These are phyloP conservation scores for Hypoxylon trugodes DNA, from an alignment of 495 filamentous ascomycete species.

Conservation along the genomic window DNA sequence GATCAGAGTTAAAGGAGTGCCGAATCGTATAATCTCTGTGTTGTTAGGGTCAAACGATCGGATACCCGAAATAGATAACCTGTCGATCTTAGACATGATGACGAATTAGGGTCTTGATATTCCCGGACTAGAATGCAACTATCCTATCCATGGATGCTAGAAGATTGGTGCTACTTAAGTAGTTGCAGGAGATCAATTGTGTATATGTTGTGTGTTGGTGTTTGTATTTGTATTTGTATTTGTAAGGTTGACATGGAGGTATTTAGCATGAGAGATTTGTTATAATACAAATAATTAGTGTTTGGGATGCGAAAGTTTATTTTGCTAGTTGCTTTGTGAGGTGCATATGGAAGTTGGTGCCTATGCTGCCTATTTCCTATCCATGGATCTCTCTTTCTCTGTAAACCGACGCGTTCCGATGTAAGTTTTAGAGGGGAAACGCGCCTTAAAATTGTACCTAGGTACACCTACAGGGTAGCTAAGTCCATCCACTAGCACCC, in stretches of 20 bases:
- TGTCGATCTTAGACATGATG: conserved; percentile 81
- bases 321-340: too few species aligned
- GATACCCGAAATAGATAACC: conserved; percentile 84
- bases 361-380: too few species aligned
- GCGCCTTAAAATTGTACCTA: conserved; percentile 15
- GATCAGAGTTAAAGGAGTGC: conserved; percentile 90
- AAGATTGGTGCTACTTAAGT: background rate
- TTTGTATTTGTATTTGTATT: too few species aligned
- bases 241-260: too few species aligned
- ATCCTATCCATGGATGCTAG: conserved; percentile 22
- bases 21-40: conserved; percentile 85
- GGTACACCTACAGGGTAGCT: too few species aligned
- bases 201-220: too few species aligned
- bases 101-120: conserved; percentile 23
- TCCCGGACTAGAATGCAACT: conserved; percentile 2
- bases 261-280: too few species aligned
- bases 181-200: conserved; percentile 21
- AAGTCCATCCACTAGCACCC: conserved; percentile 6
- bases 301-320: too few species aligned
- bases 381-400: too few species aligned
- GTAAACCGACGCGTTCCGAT: conserved; percentile 28
- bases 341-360: background rate
- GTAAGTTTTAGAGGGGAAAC: conserved; percentile 30
- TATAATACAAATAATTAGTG: too few species aligned
- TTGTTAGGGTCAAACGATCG: conserved; percentile 86